Conservation (phyloP, 2,329 filamentous ascomycete species). For the Huntiella savannae region DNA sequence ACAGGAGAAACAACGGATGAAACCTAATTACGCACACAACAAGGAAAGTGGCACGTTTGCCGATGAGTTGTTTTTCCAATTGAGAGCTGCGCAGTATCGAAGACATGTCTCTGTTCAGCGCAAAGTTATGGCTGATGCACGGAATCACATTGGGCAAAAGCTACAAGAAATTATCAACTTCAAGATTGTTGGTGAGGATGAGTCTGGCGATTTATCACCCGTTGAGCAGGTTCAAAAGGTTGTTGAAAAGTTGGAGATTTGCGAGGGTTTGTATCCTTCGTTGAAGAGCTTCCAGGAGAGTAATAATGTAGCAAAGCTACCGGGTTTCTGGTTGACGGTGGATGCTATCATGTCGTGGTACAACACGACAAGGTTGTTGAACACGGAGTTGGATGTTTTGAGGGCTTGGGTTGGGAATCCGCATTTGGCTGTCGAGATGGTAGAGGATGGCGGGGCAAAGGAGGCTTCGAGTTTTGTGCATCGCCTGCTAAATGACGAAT, state of each 20-base stretch:
- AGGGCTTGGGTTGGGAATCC: constrained; percentile 96
- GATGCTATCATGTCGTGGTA: constrained; percentile 89
- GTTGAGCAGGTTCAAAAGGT: constrained; percentile 79
- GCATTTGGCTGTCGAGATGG: constrained; percentile 71
- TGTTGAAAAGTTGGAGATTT: constrained; percentile 76
- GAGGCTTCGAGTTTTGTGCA: constrained; percentile 92
- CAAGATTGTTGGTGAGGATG: constrained; percentile 80
- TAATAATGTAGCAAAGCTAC: constrained; percentile 59
- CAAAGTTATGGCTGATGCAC: constrained; percentile 72
- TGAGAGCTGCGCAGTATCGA: constrained; percentile 68
- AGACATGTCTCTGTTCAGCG: constrained; percentile 68
- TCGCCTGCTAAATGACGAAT: constrained; percentile 86
- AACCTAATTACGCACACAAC: constrained; percentile 36
- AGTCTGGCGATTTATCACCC: constrained; percentile 63
- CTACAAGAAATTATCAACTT: constrained; percentile 86
- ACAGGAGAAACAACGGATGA: constrained; percentile 91
- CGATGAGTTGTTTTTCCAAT: constrained; percentile 64
- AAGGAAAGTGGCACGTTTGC: constrained; percentile 22
- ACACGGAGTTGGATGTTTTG: constrained; percentile 75
- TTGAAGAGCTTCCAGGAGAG: constrained; percentile 52
- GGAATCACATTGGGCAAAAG: constrained; percentile 49
- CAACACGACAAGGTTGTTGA: constrained; percentile 92
- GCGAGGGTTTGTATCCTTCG: constrained; percentile 70
- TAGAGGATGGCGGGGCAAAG: constrained; percentile 39
- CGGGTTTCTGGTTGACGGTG: constrained; percentile 61